Conservation (phyloP, 2,329 filamentous ascomycete genomes). For the Eurotiales sp. region DNA sequence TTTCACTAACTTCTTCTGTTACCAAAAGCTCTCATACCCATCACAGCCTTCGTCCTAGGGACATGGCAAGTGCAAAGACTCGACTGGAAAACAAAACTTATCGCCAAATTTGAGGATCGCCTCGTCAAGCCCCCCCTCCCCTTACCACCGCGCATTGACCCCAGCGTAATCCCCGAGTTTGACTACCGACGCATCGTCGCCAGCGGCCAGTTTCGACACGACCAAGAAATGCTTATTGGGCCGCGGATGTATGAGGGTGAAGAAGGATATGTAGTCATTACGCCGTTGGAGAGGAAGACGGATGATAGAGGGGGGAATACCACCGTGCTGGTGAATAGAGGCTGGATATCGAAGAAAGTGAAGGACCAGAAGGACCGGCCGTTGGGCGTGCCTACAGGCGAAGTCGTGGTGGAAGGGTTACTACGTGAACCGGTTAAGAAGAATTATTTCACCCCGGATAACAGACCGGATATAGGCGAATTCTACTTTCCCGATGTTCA, state of each 20-base stretch:
- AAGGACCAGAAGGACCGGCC: conserved; percentile 60
- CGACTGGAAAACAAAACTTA: conserved; percentile 87
- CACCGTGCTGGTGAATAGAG: conserved; percentile 81
- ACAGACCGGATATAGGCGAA: conserved; percentile 74
- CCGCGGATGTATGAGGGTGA: conserved; percentile 84
- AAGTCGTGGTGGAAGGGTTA: conserved; percentile 78
- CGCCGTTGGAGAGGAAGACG: conserved; percentile 68
- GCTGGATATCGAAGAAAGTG: conserved; percentile 82
- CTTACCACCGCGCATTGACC: conserved; percentile 77
- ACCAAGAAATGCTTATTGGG: conserved; percentile 93
- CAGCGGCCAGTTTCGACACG: conserved; percentile 71
- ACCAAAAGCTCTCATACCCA: conserved; percentile 68
- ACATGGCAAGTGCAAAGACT: conserved; percentile 95
- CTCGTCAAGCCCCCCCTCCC: conserved; percentile 81
- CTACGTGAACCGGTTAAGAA: conserved; percentile 90
- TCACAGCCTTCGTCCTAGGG: conserved; percentile 85
- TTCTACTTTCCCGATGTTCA: conserved; percentile 94
- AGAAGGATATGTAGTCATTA: conserved; percentile 87
- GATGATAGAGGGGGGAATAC: conserved; percentile 44
- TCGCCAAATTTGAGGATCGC: conserved; percentile 89
- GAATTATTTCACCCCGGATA: conserved; percentile 95
- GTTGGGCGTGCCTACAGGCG: conserved; percentile 63
- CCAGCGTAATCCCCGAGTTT: conserved; percentile 77
- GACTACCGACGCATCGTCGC: conserved; percentile 84
- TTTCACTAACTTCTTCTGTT: not conserved